These are phyloP conservation scores for Angophora floribunda DNA, from an alignment of 345 rosid genomes.

Conservation along the genomic window DNA sequence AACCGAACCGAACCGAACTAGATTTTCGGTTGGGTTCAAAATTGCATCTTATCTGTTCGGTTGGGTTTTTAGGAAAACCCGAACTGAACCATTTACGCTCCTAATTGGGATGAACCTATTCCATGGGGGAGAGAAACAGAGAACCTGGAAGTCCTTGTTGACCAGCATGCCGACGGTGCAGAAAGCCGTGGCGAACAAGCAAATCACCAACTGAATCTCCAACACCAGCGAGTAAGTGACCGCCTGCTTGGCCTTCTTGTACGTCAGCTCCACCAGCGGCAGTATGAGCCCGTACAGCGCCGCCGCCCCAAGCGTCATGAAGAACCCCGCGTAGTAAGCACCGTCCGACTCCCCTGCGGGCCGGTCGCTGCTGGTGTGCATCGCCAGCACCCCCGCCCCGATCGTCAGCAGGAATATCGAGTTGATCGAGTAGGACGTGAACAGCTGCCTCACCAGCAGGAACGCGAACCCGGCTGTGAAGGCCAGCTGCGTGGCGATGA, in stretches of 20 bases:
- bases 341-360: slow-evolving; percentile 26
- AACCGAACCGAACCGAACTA: too few relatives aligned
- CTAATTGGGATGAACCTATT: too few relatives aligned
- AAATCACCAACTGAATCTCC: slow-evolving; percentile 58
- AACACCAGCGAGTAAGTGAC: slow-evolving; percentile 52
- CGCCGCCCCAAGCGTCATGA: slow-evolving; percentile 50
- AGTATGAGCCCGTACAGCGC: slow-evolving; percentile 43
- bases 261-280: slow-evolving; percentile 58
- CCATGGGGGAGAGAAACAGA: background rate
- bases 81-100: too few relatives aligned
- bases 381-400: slow-evolving; percentile 56
- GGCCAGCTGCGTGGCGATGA: slow-evolving; percentile 59
- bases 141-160: slow-evolving; percentile 61
- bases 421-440: slow-evolving; percentile 50
- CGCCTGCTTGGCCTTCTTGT: slow-evolving; percentile 49
- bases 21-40: too few relatives aligned
- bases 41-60: too few relatives aligned
- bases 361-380: slow-evolving; percentile 42
- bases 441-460: slow-evolving; percentile 56
- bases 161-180: slow-evolving; percentile 55
- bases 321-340: slow-evolving; percentile 43
- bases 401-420: slow-evolving; percentile 50
- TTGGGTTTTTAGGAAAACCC: too few relatives aligned
- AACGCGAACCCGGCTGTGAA: slow-evolving; percentile 63
- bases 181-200: slow-evolving; percentile 45